A percentile compares a stretch with the other conserved stretches of the same genome.
Evolutionary conservation across 2,329 filamentous ascomycete species (phyloP).

Genomic region (Pseudocercospora cruenta): DNA sequence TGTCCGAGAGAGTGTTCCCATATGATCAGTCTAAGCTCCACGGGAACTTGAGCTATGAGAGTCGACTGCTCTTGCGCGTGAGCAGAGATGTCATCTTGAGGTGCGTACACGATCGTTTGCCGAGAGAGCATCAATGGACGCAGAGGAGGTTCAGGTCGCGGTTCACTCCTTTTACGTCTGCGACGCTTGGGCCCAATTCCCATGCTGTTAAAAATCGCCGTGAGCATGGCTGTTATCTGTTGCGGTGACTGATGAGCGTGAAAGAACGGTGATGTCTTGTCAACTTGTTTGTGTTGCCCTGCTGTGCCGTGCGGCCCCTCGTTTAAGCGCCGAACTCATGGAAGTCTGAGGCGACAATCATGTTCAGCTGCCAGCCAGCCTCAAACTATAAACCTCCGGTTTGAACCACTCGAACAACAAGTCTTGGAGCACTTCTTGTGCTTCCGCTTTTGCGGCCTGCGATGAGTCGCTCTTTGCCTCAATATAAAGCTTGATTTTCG

Average conservation of each 20-base stretch:
- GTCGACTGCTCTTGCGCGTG: background rate
- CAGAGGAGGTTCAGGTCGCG: background rate
- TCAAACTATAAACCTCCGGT: slow-evolving; percentile 33
- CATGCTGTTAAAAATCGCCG: too few relatives aligned
- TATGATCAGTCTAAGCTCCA: slow-evolving; percentile 12
- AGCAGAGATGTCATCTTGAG: background rate
- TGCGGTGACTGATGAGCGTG: background rate
- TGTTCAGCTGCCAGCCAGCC: background rate
- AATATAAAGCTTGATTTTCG: slow-evolving; percentile 67
- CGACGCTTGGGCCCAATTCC: too few relatives aligned
- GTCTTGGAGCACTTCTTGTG: slow-evolving; percentile 51
- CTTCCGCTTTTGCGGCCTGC: slow-evolving; percentile 48
- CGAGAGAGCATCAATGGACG: too few relatives aligned
- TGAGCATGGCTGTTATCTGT: background rate
- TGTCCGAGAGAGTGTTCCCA: slow-evolving; percentile 11
- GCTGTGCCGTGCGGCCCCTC: background rate
- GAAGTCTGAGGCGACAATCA: background rate
- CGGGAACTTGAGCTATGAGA: background rate
- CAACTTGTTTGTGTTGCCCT: background rate
- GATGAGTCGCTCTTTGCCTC: slow-evolving; percentile 50
- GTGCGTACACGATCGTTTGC: background rate
- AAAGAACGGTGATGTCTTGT: background rate
- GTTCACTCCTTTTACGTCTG: too few relatives aligned
- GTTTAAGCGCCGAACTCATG: background rate
- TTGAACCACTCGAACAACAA: slow-evolving; percentile 56